Percentiles rank a stretch among this genome's conserved stretches.
Evolutionary conservation across 192 early-diverging fungal genomes (phyloP).

Genomic region (Linnemannia elongata): DNA sequence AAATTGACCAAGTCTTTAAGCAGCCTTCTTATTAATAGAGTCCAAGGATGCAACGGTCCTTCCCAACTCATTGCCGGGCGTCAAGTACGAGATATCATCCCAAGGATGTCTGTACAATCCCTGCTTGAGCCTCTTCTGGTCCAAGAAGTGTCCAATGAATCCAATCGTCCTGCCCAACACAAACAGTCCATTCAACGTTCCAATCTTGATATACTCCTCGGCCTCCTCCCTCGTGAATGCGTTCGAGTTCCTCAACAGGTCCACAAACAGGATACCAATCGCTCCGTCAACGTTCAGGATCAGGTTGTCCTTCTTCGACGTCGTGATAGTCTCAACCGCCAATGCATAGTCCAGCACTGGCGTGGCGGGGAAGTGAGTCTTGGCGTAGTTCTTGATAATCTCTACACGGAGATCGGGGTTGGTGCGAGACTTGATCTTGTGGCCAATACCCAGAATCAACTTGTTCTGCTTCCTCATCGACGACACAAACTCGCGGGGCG

Average conservation of each 20-base stretch:
- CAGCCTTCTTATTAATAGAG: constrained; percentile 54
- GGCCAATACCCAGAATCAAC: constrained; percentile 98
- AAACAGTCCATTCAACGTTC: constrained; percentile 97
- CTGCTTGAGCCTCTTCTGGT: constrained; percentile 99
- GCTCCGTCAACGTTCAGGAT: constrained; percentile 96
- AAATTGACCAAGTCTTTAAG: constrained; percentile 7
- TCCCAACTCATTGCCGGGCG: constrained; percentile 63
- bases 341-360: constrained; percentile 96
- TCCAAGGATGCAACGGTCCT: constrained; percentile 56
- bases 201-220: constrained; percentile 96
- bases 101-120: constrained; percentile 98
- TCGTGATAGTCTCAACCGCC: constrained; percentile 95
- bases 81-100: constrained; percentile 97
- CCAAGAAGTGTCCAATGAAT: constrained; percentile 98
- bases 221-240: constrained; percentile 95
- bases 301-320: constrained; percentile 98
- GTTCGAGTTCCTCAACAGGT: constrained; percentile 90
- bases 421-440: constrained; percentile 99
- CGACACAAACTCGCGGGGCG: constrained; percentile 94
- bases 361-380: constrained; percentile 86
- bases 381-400: constrained; percentile 95
- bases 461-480: constrained; percentile 97
- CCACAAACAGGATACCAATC: constrained; percentile 96
- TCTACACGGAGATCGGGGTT: constrained; percentile 98
- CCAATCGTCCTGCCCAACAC: constrained; percentile 95